Percentiles rank a stretch among this genome's conserved stretches.
These are phyloP conservation scores for Fusarium agapanthi DNA, from an alignment of 2,329 filamentous ascomycete genomes.

Conservation along the genomic window DNA sequence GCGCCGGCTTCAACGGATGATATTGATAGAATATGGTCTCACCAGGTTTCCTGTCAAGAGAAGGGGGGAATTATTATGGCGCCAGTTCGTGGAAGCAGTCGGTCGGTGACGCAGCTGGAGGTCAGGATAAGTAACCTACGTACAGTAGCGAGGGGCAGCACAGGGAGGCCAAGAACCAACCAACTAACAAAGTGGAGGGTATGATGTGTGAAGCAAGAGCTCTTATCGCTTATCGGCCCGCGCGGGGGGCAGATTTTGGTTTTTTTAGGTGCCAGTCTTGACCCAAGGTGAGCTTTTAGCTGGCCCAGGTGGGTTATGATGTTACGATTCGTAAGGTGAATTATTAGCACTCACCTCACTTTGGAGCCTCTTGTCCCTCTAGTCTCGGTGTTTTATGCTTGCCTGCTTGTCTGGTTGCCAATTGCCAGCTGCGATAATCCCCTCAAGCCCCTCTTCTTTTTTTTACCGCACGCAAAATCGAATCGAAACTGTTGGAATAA, in stretches of 20 bases:
- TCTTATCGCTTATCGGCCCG: constrained; percentile 44
- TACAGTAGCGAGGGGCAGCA: constrained; percentile 16
- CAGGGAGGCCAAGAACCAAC: constrained; percentile 19
- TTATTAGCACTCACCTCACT: constrained; percentile 35
- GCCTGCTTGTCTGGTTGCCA: constrained; percentile 2
- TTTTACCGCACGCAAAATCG: constrained; percentile 19
- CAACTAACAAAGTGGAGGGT: constrained; percentile 24
- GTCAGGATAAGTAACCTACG: constrained; percentile 8
- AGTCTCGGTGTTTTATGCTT: constrained; percentile 38
- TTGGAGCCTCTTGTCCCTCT: constrained; percentile 4
- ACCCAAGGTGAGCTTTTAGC: constrained; percentile 27
- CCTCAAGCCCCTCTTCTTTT: constrained; percentile 25
- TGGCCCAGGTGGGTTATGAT: constrained; percentile 19
- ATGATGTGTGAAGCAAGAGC: constrained; percentile 32
- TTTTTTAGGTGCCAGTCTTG: not conserved
- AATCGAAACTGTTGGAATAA: constrained; percentile 30
- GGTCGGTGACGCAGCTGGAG: constrained; percentile 36
- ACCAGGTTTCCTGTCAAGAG: constrained; percentile 21
- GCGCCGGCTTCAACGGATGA: constrained; percentile 26
- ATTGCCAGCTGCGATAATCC: constrained; percentile 10
- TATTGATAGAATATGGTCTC: constrained; percentile 40
- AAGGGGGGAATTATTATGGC: constrained; percentile 42
- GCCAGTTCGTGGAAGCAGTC: constrained; percentile 38
- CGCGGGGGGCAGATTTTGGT: constrained; percentile 28
- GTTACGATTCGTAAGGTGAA: constrained; percentile 32